Percentiles rank a stretch among this genome's conserved stretches.
Evolutionary conservation across 2,329 filamentous ascomycete species (phyloP).

Genomic region (Sporothrix euskadiensis): DNA sequence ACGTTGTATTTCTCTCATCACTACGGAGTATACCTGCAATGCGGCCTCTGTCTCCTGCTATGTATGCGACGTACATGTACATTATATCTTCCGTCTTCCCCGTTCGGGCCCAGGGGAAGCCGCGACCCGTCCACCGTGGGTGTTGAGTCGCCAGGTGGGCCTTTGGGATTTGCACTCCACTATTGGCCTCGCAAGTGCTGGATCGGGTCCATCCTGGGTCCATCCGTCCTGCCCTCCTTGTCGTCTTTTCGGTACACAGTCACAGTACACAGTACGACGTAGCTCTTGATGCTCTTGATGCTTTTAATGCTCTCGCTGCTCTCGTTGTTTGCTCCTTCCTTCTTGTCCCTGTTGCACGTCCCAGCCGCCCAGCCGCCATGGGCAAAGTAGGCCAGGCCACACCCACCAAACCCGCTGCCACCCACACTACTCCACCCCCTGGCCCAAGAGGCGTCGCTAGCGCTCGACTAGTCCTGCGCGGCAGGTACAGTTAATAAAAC

Average conservation of each 20-base stretch:
- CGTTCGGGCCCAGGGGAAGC: conserved; percentile 1
- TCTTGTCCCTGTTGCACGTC: background rate
- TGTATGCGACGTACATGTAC: too few relatives aligned
- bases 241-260: too few relatives aligned
- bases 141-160: background rate
- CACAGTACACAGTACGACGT: too few relatives aligned
- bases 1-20: too few relatives aligned
- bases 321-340: background rate
- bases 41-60: too few relatives aligned
- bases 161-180: conserved; percentile 5
- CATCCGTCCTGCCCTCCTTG: background rate
- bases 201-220: conserved; percentile 4
- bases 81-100: conserved; percentile 4
- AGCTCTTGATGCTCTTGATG: background rate
- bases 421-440: conserved; percentile 23
- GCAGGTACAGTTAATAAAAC: conserved; percentile 31
- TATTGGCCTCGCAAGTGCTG: background rate
- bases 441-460: conserved; percentile 27
- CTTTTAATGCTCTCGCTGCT: background rate
- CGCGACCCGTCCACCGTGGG: background rate
- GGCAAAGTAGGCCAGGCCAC: background rate
- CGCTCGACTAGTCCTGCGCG: conserved; percentile 29
- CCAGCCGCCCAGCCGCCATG: background rate
- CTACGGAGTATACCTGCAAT: too few relatives aligned
- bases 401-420: conserved; percentile 4